Evolutionary conservation across 192 early-diverging fungal species (phyloP).

Genomic region (Blastocladiella britannica): DNA sequence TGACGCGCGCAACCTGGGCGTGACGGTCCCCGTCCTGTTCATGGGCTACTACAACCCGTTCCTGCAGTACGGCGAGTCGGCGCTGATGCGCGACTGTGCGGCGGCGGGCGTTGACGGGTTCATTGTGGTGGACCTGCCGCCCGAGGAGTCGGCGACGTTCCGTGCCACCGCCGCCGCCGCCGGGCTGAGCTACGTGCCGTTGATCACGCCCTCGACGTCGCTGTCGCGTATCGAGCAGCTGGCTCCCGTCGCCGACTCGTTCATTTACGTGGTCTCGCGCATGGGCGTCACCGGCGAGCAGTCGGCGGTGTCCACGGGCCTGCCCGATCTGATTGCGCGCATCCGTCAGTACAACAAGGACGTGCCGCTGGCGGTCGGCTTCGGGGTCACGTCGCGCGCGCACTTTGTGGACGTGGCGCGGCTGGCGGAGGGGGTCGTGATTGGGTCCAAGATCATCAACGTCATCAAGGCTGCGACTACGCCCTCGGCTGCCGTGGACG

Average conservation of each 20-base stretch:
- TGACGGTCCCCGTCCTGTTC: slow-evolving; percentile 76
- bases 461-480: slow-evolving; percentile 38
- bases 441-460: slow-evolving; percentile 78
- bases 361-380: slow-evolving; percentile 83
- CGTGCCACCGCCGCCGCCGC: slow-evolving; percentile 38
- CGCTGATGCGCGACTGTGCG: slow-evolving; percentile 63
- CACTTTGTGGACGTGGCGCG: slow-evolving; percentile 70
- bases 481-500: slow-evolving; percentile 15
- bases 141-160: slow-evolving; percentile 83
- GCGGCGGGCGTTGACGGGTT: slow-evolving; percentile 79
- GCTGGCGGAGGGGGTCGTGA: slow-evolving; percentile 86
- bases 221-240: slow-evolving; percentile 60
- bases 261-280: slow-evolving; percentile 87
- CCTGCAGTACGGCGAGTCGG: slow-evolving; percentile 76
- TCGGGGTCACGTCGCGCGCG: slow-evolving; percentile 76
- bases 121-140: slow-evolving; percentile 92
- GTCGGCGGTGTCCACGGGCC: slow-evolving; percentile 35
- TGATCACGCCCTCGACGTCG: slow-evolving; percentile 85
- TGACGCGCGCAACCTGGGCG: slow-evolving; percentile 57
- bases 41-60: slow-evolving; percentile 99
- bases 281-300: slow-evolving; percentile 86
- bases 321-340: slow-evolving; percentile 48
- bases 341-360: slow-evolving; percentile 56
- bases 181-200: slow-evolving; percentile 60
- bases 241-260: slow-evolving; percentile 63